Evolutionary conservation across 2,329 filamentous ascomycete species (phyloP).

Genomic region (Lachnellula hyalina): DNA sequence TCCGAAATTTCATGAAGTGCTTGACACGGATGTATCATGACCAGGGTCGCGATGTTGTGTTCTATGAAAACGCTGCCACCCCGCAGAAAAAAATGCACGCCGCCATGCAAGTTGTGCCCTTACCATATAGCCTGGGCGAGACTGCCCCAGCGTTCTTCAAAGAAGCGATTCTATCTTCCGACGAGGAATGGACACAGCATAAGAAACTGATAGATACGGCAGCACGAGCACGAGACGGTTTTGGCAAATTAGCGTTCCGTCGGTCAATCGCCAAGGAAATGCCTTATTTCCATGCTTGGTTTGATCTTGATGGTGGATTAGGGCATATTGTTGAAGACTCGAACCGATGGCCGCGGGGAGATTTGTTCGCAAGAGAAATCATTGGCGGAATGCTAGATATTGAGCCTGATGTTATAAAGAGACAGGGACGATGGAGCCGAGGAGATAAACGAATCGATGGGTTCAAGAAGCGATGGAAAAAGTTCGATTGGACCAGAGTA

Average conservation of each 20-base stretch:
- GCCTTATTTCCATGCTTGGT: slow-evolving; percentile 99
- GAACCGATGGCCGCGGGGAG: slow-evolving; percentile 79
- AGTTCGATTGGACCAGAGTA: slow-evolving; percentile 81
- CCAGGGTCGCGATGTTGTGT: slow-evolving; percentile 85
- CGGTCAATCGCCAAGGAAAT: slow-evolving; percentile 84
- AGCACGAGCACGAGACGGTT: slow-evolving; percentile 56
- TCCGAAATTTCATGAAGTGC: slow-evolving; percentile 98
- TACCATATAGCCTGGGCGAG: slow-evolving; percentile 87
- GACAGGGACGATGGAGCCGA: slow-evolving; percentile 78
- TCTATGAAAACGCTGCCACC: slow-evolving; percentile 92
- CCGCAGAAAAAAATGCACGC: slow-evolving; percentile 78
- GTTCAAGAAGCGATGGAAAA: slow-evolving; percentile 81
- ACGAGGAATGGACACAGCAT: slow-evolving; percentile 95
- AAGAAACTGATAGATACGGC: slow-evolving; percentile 88
- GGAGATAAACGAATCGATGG: slow-evolving; percentile 59
- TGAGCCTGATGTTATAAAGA: slow-evolving; percentile 78
- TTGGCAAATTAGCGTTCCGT: slow-evolving; percentile 79
- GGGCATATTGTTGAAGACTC: slow-evolving; percentile 89
- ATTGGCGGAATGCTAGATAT: slow-evolving; percentile 87
- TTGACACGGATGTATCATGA: slow-evolving; percentile 92
- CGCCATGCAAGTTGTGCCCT: slow-evolving; percentile 76
- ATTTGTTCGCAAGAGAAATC: slow-evolving; percentile 88
- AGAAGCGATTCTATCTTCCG: slow-evolving; percentile 82
- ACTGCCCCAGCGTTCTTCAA: slow-evolving; percentile 92
- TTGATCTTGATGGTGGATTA: slow-evolving; percentile 82